phyloP scores from a whole-genome alignment of 73 alveolate species.

The Urostyla sp. region DNA sequence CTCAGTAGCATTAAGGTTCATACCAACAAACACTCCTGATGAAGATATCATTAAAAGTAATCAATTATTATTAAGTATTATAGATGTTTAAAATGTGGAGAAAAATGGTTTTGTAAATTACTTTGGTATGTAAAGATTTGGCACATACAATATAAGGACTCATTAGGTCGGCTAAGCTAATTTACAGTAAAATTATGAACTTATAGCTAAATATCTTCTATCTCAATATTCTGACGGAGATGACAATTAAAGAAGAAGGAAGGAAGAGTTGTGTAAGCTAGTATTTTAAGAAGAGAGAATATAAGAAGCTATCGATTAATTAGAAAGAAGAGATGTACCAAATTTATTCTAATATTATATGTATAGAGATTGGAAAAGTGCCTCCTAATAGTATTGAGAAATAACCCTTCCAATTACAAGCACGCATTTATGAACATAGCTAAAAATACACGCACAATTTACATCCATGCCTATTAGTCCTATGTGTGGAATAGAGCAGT shows the following conservation, averaged over 20 bases:
- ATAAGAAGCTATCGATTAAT: slow-evolving; percentile 22
- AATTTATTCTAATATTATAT: background rate
- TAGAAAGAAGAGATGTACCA: slow-evolving; percentile 60
- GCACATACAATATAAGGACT: slow-evolving; percentile 86
- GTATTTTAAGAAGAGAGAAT: slow-evolving; percentile 20
- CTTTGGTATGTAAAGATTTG: slow-evolving; percentile 97
- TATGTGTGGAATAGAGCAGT: slow-evolving; percentile 96
- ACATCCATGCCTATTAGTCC: slow-evolving; percentile 97
- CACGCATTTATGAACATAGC: slow-evolving; percentile 78
- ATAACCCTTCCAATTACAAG: slow-evolving; percentile 74
- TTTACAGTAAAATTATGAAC: slow-evolving; percentile 78
- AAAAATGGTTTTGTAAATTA: slow-evolving; percentile 95
- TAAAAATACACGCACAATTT: slow-evolving; percentile 80
- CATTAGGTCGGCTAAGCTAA: slow-evolving; percentile 89
- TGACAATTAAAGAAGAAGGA: background rate
- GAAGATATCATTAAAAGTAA: slow-evolving; percentile 72
- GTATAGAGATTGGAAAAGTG: slow-evolving; percentile 88
- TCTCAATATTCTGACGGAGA: slow-evolving; percentile 58
- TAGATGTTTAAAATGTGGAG: slow-evolving; percentile 77
- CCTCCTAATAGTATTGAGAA: slow-evolving; percentile 73
- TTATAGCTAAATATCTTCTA: slow-evolving; percentile 69
- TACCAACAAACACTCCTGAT: slow-evolving; percentile 70
- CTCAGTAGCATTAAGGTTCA: slow-evolving; percentile 89
- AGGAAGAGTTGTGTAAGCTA: background rate
- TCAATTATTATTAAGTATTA: background rate